Evolutionary conservation across 768 basidiomycete species (phyloP).

Genomic region (Cystofilobasidium capitatum): DNA sequence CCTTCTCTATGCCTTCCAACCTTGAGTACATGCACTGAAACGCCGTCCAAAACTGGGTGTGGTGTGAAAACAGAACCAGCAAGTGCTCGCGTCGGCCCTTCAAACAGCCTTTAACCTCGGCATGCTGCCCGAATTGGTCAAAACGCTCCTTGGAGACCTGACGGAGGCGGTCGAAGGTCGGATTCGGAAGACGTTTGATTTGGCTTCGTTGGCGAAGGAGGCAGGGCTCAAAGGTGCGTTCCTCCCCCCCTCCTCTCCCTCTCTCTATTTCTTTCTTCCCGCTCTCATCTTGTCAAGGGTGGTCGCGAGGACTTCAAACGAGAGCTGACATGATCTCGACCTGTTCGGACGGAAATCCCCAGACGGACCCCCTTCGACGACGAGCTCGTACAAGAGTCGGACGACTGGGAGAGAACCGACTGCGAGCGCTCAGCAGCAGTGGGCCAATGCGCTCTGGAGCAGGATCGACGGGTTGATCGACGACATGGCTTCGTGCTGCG

Average conservation of each 20-base stretch:
- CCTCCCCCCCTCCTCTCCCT: background rate
- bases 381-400: slow-evolving; percentile 59
- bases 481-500: slow-evolving; percentile 81
- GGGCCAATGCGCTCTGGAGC: slow-evolving; percentile 68
- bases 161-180: slow-evolving; percentile 73
- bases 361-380: background rate
- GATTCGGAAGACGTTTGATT: slow-evolving; percentile 74
- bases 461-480: slow-evolving; percentile 72
- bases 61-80: slow-evolving; percentile 57
- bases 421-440: slow-evolving; percentile 59
- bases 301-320: too few relatives aligned
- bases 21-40: background rate
- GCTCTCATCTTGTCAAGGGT: too few relatives aligned
- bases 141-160: slow-evolving; percentile 64
- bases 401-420: slow-evolving; percentile 70
- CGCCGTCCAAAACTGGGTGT: background rate
- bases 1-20: slow-evolving; percentile 14
- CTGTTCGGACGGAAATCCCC: background rate
- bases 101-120: slow-evolving; percentile 93
- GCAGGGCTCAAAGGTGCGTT: slow-evolving; percentile 61
- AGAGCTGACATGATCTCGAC: too few relatives aligned
- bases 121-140: slow-evolving; percentile 70
- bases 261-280: background rate
- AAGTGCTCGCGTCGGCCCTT: slow-evolving; percentile 79
- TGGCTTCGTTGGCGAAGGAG: slow-evolving; percentile 76